A percentile compares a stretch with the other conserved stretches of the same genome.
Evolutionary conservation across 2,329 filamentous ascomycete species (phyloP).

Genomic region (Diaporthe capsici): DNA sequence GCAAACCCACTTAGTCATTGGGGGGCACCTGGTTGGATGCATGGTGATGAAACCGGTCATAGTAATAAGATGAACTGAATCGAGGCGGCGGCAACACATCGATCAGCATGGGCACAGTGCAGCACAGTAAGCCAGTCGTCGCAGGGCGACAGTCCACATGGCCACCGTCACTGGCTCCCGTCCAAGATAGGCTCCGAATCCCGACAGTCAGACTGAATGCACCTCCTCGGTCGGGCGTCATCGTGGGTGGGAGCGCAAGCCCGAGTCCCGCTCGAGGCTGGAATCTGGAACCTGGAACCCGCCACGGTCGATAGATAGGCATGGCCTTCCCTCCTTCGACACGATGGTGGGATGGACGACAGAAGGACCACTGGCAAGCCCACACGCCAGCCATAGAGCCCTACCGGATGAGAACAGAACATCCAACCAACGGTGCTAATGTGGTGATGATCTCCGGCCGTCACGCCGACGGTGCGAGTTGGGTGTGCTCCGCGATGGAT

Average conservation of each 20-base stretch:
- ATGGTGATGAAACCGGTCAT: slow-evolving; percentile 35
- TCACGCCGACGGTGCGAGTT: neutral
- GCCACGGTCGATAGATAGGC: neutral
- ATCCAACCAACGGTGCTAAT: neutral
- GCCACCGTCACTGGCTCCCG: slow-evolving; percentile 26
- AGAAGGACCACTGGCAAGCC: neutral
- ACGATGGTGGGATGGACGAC: neutral
- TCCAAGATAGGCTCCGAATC: neutral
- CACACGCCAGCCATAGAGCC: neutral
- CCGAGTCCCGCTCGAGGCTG: neutral
- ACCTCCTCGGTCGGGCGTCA: neutral
- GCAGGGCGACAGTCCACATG: slow-evolving; percentile 37
- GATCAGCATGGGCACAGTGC: slow-evolving; percentile 39
- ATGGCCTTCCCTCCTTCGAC: neutral
- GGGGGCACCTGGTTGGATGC: slow-evolving; percentile 16
- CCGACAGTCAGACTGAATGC: slow-evolving; percentile 1
- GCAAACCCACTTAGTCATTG: slow-evolving; percentile 33
- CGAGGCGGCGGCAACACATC: slow-evolving; percentile 27
- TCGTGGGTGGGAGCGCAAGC: slow-evolving; percentile 4
- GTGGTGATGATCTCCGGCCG: neutral
- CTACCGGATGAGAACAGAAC: neutral
- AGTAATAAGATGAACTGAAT: slow-evolving; percentile 16
- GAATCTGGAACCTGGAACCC: neutral
- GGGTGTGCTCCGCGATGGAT: neutral
- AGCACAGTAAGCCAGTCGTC: slow-evolving; percentile 41